Evolutionary conservation across 1,284 basidiomycete genomes (phyloP).

Genomic region (Puccinia hordei): DNA sequence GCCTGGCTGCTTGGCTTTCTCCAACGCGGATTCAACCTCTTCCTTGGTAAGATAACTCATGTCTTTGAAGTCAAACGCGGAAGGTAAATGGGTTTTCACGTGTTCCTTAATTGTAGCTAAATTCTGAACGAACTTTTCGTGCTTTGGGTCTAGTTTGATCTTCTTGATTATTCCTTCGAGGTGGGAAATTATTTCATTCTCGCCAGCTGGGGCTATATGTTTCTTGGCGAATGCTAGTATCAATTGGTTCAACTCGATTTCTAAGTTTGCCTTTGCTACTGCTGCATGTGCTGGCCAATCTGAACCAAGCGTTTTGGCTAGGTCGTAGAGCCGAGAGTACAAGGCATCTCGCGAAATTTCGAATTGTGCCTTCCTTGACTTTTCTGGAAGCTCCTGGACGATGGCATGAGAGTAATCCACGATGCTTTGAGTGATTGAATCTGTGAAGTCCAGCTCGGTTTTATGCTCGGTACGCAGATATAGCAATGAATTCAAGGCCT

Average conservation of each 20-base stretch:
- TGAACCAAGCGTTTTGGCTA: not conserved
- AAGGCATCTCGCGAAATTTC: not conserved
- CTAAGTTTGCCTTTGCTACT: not conserved
- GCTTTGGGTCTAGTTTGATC: not conserved
- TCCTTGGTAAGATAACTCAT: not conserved
- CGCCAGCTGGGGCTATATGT: not conserved
- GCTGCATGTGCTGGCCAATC: not conserved
- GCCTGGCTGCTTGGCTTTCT: not conserved
- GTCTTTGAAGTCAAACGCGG: not conserved
- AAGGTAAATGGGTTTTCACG: not conserved
- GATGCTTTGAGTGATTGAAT: not conserved
- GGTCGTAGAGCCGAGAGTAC: not conserved
- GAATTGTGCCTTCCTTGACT: not conserved
- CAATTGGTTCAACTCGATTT: not conserved
- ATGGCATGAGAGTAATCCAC: not conserved
- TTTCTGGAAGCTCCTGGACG: not conserved
- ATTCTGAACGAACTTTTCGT: not conserved
- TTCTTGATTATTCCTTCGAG: not conserved
- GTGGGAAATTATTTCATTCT: not conserved
- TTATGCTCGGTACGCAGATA: not conserved
- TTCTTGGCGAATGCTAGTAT: not conserved
- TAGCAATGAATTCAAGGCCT: not conserved
- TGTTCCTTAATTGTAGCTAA: not conserved
- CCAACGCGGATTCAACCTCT: not conserved
- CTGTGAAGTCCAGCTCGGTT: not conserved